phyloP scores from a whole-genome alignment of 768 basidiomycete species.

The Kwoniella bestiolae region DNA sequence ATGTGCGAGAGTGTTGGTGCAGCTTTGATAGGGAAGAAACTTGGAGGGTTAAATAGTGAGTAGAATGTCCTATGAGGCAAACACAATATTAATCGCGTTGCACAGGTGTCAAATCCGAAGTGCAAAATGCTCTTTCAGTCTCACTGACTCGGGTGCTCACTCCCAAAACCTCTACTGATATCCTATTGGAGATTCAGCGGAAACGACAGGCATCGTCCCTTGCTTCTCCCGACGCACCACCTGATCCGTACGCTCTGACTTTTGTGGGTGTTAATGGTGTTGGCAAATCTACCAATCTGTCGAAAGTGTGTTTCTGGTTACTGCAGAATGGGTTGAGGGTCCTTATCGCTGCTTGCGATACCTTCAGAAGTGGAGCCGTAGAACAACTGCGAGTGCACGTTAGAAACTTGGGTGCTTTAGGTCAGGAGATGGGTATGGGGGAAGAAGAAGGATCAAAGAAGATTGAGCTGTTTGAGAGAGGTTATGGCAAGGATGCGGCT shows the following conservation, averaged over 20 bases:
- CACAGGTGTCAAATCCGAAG: constrained; percentile 79
- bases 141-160: constrained; percentile 92
- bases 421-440: constrained; percentile 64
- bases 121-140: constrained; percentile 78
- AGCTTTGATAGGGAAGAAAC: constrained; percentile 83
- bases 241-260: constrained; percentile 86
- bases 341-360: constrained; percentile 97
- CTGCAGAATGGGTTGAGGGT: constrained; percentile 92
- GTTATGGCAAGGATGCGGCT: constrained; percentile 99
- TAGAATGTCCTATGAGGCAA: too few species aligned
- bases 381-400: constrained; percentile 98
- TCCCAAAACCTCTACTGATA: constrained; percentile 95
- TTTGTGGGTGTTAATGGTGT: constrained; percentile 99
- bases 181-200: constrained; percentile 86
- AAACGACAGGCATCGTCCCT: constrained; percentile 71
- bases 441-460: constrained; percentile 59
- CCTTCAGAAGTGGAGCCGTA: constrained; percentile 93
- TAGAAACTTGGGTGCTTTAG: constrained; percentile 84
- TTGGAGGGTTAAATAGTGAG: constrained; percentile 86
- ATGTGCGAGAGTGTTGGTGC: constrained; percentile 94
- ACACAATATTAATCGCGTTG: too few species aligned
- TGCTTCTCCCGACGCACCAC: constrained; percentile 66
- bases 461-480: constrained; percentile 92
- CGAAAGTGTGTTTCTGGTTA: constrained; percentile 98
- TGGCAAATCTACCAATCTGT: constrained; percentile 96